Evolutionary conservation across 2,329 filamentous ascomycete genomes (phyloP).

Genomic region (Elsinoe ampelina): DNA sequence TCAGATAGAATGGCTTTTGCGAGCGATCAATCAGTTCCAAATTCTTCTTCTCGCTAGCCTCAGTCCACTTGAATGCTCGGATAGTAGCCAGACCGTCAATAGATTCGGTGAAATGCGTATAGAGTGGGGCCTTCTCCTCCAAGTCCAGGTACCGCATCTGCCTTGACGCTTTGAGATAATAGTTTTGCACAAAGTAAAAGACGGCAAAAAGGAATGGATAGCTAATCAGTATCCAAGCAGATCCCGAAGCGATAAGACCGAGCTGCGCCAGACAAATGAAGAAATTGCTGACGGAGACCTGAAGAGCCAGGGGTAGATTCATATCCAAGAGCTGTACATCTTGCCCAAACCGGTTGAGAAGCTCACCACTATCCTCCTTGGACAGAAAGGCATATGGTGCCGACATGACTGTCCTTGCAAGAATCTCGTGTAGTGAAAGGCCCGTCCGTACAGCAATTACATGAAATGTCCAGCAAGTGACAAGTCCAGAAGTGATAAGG

Average conservation of each 20-base stretch:
- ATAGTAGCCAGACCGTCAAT: conserved; percentile 42
- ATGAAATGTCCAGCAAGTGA: background rate
- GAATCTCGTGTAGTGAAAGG: conserved; percentile 24
- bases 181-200: conserved; percentile 36
- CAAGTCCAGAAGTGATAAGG: conserved; percentile 1
- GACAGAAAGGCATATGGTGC: conserved; percentile 31
- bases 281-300: background rate
- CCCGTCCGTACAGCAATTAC: conserved; percentile 12
- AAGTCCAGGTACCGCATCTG: conserved; percentile 45
- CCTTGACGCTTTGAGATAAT: conserved; percentile 40
- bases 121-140: conserved; percentile 42
- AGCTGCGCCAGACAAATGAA: conserved; percentile 7
- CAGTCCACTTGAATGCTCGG: conserved; percentile 44
- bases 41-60: conserved; percentile 30
- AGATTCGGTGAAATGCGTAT: conserved; percentile 44
- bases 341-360: conserved; percentile 38
- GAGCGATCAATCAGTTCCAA: conserved; percentile 31
- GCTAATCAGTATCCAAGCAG: conserved; percentile 32
- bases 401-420: conserved; percentile 20
- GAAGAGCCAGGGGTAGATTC: conserved; percentile 24
- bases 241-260: conserved; percentile 32
- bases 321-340: conserved; percentile 39
- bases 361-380: conserved; percentile 33
- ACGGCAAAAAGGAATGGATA: conserved; percentile 31
- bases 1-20: conserved; percentile 38